Percentiles rank a stretch among this genome's conserved stretches.
Conservation (phyloP, 108 stramenopile species). For the Conticribra weissflogii region DNA sequence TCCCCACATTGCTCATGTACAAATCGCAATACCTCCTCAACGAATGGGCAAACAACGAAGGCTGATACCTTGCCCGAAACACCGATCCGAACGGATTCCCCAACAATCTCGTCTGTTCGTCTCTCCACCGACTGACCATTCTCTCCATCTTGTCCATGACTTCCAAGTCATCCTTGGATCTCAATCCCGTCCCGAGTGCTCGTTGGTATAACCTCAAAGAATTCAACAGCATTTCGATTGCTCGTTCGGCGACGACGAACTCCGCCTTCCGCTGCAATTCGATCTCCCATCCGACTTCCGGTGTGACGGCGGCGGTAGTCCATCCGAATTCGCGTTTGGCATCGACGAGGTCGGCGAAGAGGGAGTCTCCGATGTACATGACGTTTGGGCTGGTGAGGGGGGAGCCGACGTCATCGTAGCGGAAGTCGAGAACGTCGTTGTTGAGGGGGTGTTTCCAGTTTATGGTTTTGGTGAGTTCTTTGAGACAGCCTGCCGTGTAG, state of each 20-base stretch:
- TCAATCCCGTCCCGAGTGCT: slow-evolving; percentile 55
- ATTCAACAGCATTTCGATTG: slow-evolving; percentile 76
- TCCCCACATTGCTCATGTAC: slow-evolving; percentile 63
- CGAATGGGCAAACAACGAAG: slow-evolving; percentile 56
- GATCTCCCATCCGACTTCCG: slow-evolving; percentile 76
- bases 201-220: slow-evolving; percentile 67
- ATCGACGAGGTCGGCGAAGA: slow-evolving; percentile 98
- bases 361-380: slow-evolving; percentile 94
- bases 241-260: slow-evolving; percentile 59
- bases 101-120: slow-evolving; percentile 68
- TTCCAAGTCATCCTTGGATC: slow-evolving; percentile 63
- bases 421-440: slow-evolving; percentile 8
- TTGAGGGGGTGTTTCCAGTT: slow-evolving; percentile 55
- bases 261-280: slow-evolving; percentile 60
- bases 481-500: slow-evolving; percentile 83
- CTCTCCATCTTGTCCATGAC: slow-evolving; percentile 74
- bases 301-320: slow-evolving; percentile 90
- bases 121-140: slow-evolving; percentile 81
- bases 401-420: slow-evolving; percentile 41
- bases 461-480: slow-evolving; percentile 70
- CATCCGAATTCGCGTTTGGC: slow-evolving; percentile 92
- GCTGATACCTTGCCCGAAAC: slow-evolving; percentile 85
- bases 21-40: slow-evolving; percentile 53
- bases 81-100: slow-evolving; percentile 88
- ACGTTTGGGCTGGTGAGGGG: slow-evolving; percentile 72